Conservation (phyloP, 176 grass and related monocot genomes). For the Ampelocalamus luodianensis region DNA sequence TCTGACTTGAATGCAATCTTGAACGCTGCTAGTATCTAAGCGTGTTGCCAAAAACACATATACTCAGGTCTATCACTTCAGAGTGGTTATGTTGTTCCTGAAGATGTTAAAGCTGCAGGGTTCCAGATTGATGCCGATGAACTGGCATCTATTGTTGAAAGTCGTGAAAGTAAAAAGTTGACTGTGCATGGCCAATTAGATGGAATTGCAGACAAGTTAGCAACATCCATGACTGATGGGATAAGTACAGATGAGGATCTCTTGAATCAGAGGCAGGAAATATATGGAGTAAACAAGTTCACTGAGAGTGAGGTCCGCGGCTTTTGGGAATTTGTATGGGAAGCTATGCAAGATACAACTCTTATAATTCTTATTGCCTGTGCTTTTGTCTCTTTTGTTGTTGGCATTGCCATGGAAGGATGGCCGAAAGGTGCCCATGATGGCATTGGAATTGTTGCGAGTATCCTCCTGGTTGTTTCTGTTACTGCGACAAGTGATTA, state of each 20-base stretch:
- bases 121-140: slow-evolving; percentile 64
- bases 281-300: slow-evolving; percentile 74
- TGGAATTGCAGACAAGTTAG: slow-evolving; percentile 56
- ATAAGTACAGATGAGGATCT: slow-evolving; percentile 37
- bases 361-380: slow-evolving; percentile 68
- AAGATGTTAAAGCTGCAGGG: slow-evolving; percentile 55
- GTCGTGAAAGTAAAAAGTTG: slow-evolving; percentile 53
- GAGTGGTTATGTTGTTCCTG: slow-evolving; percentile 47
- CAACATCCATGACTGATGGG: slow-evolving; percentile 51
- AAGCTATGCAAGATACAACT: slow-evolving; percentile 59
- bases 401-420: slow-evolving; percentile 57
- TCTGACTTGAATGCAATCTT: slow-evolving; percentile 9
- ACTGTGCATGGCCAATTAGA: slow-evolving; percentile 35
- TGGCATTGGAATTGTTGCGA: slow-evolving; percentile 67
- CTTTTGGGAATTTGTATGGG: slow-evolving; percentile 74
- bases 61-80: slow-evolving; percentile 57
- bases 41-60: slow-evolving; percentile 35
- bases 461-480: slow-evolving; percentile 69
- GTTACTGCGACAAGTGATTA: slow-evolving; percentile 72
- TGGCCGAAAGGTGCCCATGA: slow-evolving; percentile 67
- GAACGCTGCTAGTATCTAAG: slow-evolving; percentile 46
- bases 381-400: slow-evolving; percentile 64
- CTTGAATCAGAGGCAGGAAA: slow-evolving; percentile 46
- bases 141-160: slow-evolving; percentile 57
- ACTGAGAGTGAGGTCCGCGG: slow-evolving; percentile 44